Conservation (phyloP, 2,329 filamentous ascomycete genomes). For the Paecilomyces fulvus region DNA sequence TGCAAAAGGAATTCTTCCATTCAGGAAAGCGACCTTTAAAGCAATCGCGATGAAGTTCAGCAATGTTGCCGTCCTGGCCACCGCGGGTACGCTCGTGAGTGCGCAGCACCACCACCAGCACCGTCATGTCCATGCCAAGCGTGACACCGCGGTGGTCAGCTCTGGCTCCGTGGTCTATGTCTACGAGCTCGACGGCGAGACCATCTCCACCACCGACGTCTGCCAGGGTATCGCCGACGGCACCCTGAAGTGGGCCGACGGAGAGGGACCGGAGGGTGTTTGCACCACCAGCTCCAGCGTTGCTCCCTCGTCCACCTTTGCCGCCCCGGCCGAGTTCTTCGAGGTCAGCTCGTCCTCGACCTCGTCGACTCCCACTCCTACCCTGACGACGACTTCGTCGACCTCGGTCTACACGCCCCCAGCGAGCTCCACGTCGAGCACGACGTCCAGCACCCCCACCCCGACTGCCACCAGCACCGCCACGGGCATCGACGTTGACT, state of each 20-base stretch:
- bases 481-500: constrained; percentile 55
- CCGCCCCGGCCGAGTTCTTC: constrained; percentile 41
- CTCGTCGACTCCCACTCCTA: constrained; percentile 10
- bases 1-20: constrained; percentile 1
- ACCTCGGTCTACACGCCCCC: constrained; percentile 16
- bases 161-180: constrained; percentile 52
- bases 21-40: constrained; percentile 1
- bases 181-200: constrained; percentile 61
- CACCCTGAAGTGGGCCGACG: constrained; percentile 54
- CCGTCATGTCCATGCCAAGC: constrained; percentile 32
- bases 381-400: constrained; percentile 8
- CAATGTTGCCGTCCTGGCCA: constrained; percentile 31
- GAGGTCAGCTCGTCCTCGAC: constrained; percentile 31
- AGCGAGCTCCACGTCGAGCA: constrained; percentile 12
- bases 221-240: constrained; percentile 64
- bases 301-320: constrained; percentile 19
- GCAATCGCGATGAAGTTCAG: constrained; percentile 32
- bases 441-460: constrained; percentile 4
- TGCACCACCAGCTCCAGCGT: constrained; percentile 28
- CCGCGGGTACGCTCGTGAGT: constrained; percentile 33
- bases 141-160: constrained; percentile 28
- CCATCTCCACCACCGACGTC: constrained; percentile 54
- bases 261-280: constrained; percentile 51
- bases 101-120: constrained; percentile 37
- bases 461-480: constrained; percentile 15